Conservation (phyloP, 1,139 yeast species). For the Hansenula lynferdii region DNA sequence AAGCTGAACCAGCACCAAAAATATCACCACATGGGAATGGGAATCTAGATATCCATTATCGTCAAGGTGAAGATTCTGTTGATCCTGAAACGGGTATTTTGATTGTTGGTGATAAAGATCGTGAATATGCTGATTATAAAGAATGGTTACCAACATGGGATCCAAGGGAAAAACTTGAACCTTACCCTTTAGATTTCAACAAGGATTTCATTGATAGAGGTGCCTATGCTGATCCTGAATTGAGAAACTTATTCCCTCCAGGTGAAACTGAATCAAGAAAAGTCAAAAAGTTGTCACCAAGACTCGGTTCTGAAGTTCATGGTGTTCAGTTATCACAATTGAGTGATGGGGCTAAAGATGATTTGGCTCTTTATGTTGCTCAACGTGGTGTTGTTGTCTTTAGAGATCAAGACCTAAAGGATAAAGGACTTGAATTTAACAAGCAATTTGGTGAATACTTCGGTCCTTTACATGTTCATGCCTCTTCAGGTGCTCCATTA, state of each 20-base stretch:
- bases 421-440: constrained; percentile 49
- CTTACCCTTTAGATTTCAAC: constrained; percentile 40
- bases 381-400: constrained; percentile 66
- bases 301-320: constrained; percentile 56
- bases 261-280: constrained; percentile 2
- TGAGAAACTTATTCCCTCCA: constrained; percentile 44
- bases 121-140: constrained; percentile 13
- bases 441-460: constrained; percentile 55
- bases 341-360: constrained; percentile 50
- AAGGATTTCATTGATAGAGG: constrained; percentile 45
- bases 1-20: constrained; percentile 2
- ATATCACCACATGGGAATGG: constrained; percentile 7
- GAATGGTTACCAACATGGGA: constrained; percentile 50
- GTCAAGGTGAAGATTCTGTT: constrained; percentile 17
- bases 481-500: constrained; percentile 66
- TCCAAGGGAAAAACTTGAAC: constrained; percentile 32
- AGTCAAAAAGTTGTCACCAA: constrained; percentile 35
- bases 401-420: constrained; percentile 60
- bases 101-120: constrained; percentile 16
- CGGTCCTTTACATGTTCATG: constrained; percentile 70
- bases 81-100: constrained; percentile 17
- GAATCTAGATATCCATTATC: constrained; percentile 21
- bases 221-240: constrained; percentile 47
- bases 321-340: constrained; percentile 57
- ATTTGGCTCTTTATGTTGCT: constrained; percentile 59